Base-by-base conservation (phyloP, 139 green algal species). In the Diplosphaera chodatii region DNA sequence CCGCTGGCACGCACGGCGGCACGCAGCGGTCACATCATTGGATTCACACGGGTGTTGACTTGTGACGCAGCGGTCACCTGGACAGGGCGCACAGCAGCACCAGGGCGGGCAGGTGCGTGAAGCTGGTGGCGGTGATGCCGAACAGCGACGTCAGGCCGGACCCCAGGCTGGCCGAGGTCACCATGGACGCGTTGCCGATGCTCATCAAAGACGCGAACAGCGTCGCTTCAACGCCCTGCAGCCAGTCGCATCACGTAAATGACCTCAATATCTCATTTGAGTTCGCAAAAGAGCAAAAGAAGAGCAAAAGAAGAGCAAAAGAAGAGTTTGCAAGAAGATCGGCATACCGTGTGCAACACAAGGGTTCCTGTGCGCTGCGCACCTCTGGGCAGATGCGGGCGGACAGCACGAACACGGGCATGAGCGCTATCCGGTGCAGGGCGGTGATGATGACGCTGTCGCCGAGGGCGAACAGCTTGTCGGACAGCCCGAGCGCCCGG, bases 381-480 rank as follows among this genome's bases (percentile, higher is more conserved):
- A 64, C 67, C 67, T 72, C 28, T 10, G 70, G 70, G 33, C 70
- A 74, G 59, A 74, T 31, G 25, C 62, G 59, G 25, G 87, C 84
- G 10, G 92, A 90, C 25, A 97, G 80, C 37, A 97, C 92, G 20
- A 97, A 82, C n/a, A 94, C 80, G 33, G 92, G 92, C 89, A 97
- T 94, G 74, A 94, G 93, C 5, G 84, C 55, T 23, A 74, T 56
- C 31, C 69, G 84, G 1, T 86, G 90, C 27, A 96, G 80, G 21
- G 92, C 90, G 27, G 87, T 90, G 20, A 97, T 85, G 1, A 96
- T 74, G n/a, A 91, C 84, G 21, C 73, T 86, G 83, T 97, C 92
- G 5, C 82, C 88, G 69, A 97, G 76, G 21, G 90, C 82, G 67
- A 97, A 97, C 21, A 89, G 64, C 76, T 95, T 66, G 80, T 97